phyloP scores from a whole-genome alignment of 805 yeast species.

The Suhomyces emberorum region DNA sequence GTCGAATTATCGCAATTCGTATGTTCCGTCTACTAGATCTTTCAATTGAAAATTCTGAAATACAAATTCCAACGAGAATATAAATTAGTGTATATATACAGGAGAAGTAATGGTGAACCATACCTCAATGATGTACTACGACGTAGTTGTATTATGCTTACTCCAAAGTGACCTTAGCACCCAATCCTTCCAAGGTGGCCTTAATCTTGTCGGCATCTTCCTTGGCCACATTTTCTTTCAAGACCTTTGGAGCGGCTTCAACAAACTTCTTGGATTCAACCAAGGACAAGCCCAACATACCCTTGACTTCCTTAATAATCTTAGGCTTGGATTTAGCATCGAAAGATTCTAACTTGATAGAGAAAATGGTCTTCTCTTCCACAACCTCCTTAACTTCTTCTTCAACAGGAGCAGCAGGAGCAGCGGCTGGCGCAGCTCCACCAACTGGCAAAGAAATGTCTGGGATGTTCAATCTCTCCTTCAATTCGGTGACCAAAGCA shows the following conservation, averaged over 20 bases:
- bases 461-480: slow-evolving; percentile 82
- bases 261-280: slow-evolving; percentile 98
- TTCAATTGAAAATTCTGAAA: no score
- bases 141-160: slow-evolving; percentile 36
- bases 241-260: slow-evolving; percentile 93
- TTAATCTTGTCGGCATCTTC: slow-evolving; percentile 98
- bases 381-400: slow-evolving; percentile 71
- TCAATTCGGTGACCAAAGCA: slow-evolving; percentile 74
- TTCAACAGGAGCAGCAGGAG: slow-evolving; percentile 69
- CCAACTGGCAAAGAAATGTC: slow-evolving; percentile 85
- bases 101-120: no score
- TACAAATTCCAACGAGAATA: no score
- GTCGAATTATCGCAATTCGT: slow-evolving; percentile 3
- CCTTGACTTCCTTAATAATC: slow-evolving; percentile 95
- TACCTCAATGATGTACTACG: no score
- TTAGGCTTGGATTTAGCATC: slow-evolving; percentile 96
- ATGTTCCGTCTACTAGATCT: no score
- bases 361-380: slow-evolving; percentile 91
- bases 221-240: slow-evolving; percentile 94
- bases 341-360: slow-evolving; percentile 87
- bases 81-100: slow-evolving; percentile 7
- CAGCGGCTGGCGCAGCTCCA: slow-evolving; percentile 51
- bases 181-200: slow-evolving; percentile 86
- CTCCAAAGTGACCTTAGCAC: slow-evolving; percentile 90
- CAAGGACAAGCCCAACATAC: slow-evolving; percentile 82